Evolutionary conservation across 257 asterid species (phyloP), one percentile per base, ranked within the genome.

Genomic region (Craterostigma plantagineum): DNA sequence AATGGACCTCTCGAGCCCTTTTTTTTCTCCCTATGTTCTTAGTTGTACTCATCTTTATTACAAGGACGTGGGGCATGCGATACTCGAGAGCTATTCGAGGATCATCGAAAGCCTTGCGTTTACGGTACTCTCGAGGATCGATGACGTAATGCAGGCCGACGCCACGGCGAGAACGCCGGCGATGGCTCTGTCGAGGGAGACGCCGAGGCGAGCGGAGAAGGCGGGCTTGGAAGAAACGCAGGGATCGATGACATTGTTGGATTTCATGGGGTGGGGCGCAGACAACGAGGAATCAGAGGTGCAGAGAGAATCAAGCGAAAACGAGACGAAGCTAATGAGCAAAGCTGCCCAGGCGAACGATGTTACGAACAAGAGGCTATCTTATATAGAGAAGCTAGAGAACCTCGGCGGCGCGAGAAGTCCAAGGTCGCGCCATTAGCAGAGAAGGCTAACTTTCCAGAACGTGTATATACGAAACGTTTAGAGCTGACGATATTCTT

Each of bases 1-100:
- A n/a, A n/a, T n/a, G n/a, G n/a, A n/a, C n/a, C n/a, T n/a, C n/a
- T n/a, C n/a, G n/a, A n/a, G n/a, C n/a, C n/a, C n/a, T n/a, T n/a
- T 4, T 55, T 38, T 33, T 9, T 8, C 7, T 38, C 35, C 7
- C 14, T 30, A 6, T 23, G 1, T 33, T 36, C 14, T 9, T 35
- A 14, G 8, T 3, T 39, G n/a, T 7, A 39, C 13, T 7, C 7
- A 15, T 11, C 34, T 45, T 27, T 23, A 3, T 45, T 40, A 44
- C 12, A 60, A 86, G 97, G 97, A 86, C 51, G 84, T 86, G 48
- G 97, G 97, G 41, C 97, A 75, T 0, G 92, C 94, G 7, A 54
- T 86, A 38, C 63, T 81, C 15, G 97, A 86, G 55, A 86, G 97
- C 75, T 86, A 86, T 56, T 86, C 96, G 27, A 71, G 96, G 68